Conservation (phyloP, 768 basidiomycete species). For the Pulveroboletus sp. region DNA sequence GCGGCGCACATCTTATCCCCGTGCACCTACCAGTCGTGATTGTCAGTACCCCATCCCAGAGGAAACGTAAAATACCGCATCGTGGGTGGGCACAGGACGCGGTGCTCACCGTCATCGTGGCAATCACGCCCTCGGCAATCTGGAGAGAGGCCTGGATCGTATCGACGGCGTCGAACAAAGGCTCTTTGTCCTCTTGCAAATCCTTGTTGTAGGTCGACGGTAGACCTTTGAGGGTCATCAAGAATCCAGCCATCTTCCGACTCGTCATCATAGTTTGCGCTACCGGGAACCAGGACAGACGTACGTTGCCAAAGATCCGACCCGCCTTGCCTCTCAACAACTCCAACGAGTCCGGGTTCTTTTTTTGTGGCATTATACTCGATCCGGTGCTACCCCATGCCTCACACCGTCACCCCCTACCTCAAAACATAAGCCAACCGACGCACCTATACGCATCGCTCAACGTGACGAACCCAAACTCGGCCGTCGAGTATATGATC, state of each 20-base stretch:
- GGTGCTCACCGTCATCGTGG: conserved; percentile 71
- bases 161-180: conserved; percentile 90
- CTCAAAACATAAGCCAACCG: neutral
- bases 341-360: conserved; percentile 96
- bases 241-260: conserved; percentile 81
- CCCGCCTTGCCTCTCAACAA: conserved; percentile 93
- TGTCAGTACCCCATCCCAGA: neutral
- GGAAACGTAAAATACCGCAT: neutral
- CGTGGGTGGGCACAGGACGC: neutral
- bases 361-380: conserved; percentile 99
- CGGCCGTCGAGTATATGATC: conserved; percentile 93
- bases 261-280: neutral
- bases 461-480: conserved; percentile 94
- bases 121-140: conserved; percentile 92
- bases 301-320: conserved; percentile 82
- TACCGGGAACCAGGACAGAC: neutral
- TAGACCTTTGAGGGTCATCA: conserved; percentile 95
- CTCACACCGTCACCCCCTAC: neutral
- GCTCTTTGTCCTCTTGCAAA: conserved; percentile 97
- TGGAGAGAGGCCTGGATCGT: conserved; percentile 82
- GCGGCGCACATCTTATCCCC: conserved; percentile 85
- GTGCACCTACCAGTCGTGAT: conserved; percentile 58
- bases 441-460: conserved; percentile 94
- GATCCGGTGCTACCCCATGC: conserved; percentile 77
- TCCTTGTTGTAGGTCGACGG: conserved; percentile 99